A percentile compares a stretch with the other conserved stretches of the same genome.
These are phyloP conservation scores for Sphaceloma murrayae DNA, from an alignment of 2,329 filamentous ascomycete genomes.

Conservation along the genomic window DNA sequence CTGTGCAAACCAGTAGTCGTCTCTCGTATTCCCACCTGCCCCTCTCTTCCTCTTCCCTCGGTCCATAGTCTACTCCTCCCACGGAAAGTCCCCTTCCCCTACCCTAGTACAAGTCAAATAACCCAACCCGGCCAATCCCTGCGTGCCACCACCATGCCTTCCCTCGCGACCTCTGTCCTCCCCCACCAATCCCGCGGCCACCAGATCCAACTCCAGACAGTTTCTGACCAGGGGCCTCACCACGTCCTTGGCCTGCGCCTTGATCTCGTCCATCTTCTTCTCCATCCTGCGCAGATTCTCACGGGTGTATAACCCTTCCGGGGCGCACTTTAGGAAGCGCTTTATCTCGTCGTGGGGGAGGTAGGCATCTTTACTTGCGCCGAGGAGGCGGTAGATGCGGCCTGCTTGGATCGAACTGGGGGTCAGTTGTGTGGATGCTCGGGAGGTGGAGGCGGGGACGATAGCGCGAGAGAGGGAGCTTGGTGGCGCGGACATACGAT, in stretches of 20 bases:
- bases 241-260: constrained; percentile 68
- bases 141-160: constrained; percentile 22
- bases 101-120: constrained; percentile 55
- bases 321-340: constrained; percentile 72
- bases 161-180: constrained; percentile 32
- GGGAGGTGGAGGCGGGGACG: not conserved
- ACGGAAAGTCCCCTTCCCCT: constrained; percentile 51
- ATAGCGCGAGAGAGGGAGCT: constrained; percentile 20
- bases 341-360: constrained; percentile 82
- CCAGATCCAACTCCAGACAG: constrained; percentile 68
- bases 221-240: constrained; percentile 81
- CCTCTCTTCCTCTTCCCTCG: not conserved
- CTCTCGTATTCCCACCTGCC: not conserved
- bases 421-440: constrained; percentile 32
- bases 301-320: constrained; percentile 65
- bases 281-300: constrained; percentile 84
- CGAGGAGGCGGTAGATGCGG: constrained; percentile 68
- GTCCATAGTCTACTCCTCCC: constrained; percentile 35
- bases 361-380: constrained; percentile 54
- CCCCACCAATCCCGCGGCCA: constrained; percentile 17
- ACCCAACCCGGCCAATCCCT: constrained; percentile 37
- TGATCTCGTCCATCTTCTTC: constrained; percentile 78
- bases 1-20: constrained; percentile 1
- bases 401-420: constrained; percentile 49
- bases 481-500: constrained; percentile 23